Evolutionary conservation across 257 asterid species (phyloP), one percentile per base, ranked within the genome.

Genomic region (Agastache rugosa): DNA sequence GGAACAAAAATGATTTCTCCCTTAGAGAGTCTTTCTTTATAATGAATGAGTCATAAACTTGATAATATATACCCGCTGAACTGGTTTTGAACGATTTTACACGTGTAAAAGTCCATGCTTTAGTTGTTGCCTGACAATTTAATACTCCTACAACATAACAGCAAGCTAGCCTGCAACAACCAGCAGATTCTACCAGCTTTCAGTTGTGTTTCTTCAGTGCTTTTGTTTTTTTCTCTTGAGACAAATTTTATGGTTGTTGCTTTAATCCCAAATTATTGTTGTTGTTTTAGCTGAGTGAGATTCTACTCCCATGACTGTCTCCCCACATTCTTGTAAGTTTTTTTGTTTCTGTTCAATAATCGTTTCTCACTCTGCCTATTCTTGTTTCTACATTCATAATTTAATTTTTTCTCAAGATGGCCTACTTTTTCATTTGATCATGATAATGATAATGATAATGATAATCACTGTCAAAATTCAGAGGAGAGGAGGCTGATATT

Each of bases 21-120:
- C 3, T 53, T 53, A 2, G 8, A 17, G 19, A 17, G 12, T 16
- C 9, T 39, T 10, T 10, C 44, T 39, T 39, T 9, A 39, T 39
- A 39, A 8, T 39, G 11, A 31, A 8, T 8, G 2, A 7, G 9
- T 1, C 39, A 35, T 35, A 35, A 6, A 6, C 42, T 35, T 35
- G 8, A 35, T 35, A 25, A 25, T 25, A 25, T 25, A 1, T 25
- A 25, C 29, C 29, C 29, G 29, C 2, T 29, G 34, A 29, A n/a
- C n/a, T 31, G 3, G 3, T 39, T 39, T 75, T 66, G 87, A 83
- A 78, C 85, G 48, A 66, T 68, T 39, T 72, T 47, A 66, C 80
- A 83, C 83, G 85, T 87, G 87, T 87, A 73, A 87, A 84, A 79
- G 80, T 29, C 19, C 87, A 83, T 44, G 84, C 85, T 70, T 82